A percentile compares a stretch with the other conserved stretches of the same genome.
Conservation (phyloP, 2,329 filamentous ascomycete species). For the Nannizziopsis arthrosporioides region DNA sequence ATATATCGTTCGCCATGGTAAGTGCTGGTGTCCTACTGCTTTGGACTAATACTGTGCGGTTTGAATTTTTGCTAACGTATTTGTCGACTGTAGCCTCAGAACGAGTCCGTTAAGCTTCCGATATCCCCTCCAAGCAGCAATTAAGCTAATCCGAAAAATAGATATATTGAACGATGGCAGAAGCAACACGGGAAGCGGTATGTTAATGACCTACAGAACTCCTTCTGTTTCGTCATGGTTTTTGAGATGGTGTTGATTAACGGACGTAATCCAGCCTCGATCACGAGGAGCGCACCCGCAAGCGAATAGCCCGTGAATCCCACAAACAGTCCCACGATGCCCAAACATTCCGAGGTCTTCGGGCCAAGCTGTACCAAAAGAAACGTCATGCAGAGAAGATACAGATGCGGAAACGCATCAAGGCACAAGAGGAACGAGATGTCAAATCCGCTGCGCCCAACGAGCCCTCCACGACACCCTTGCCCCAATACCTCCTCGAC, state of each 20-base stretch:
- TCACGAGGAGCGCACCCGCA: slow-evolving; percentile 79
- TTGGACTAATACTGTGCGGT: background rate
- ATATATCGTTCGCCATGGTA: slow-evolving; percentile 15
- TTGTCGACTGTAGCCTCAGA: slow-evolving; percentile 27
- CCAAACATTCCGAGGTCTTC: slow-evolving; percentile 81
- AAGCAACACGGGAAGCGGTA: slow-evolving; percentile 49
- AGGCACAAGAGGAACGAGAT: slow-evolving; percentile 89
- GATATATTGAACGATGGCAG: slow-evolving; percentile 63
- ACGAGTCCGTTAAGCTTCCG: slow-evolving; percentile 30
- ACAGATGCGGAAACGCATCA: slow-evolving; percentile 91
- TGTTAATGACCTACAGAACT: slow-evolving; percentile 4
- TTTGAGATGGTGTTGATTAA: background rate
- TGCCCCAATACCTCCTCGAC: slow-evolving; percentile 90
- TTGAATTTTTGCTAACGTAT: slow-evolving; percentile 8
- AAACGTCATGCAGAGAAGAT: slow-evolving; percentile 96
- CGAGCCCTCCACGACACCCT: slow-evolving; percentile 66
- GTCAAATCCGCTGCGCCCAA: slow-evolving; percentile 72
- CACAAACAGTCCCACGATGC: slow-evolving; percentile 83
- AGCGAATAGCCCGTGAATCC: slow-evolving; percentile 74
- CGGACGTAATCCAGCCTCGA: slow-evolving; percentile 46
- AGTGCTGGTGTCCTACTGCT: slow-evolving; percentile 2
- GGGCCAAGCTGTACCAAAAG: slow-evolving; percentile 88
- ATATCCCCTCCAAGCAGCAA: background rate
- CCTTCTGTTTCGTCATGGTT: background rate
- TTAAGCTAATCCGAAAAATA: slow-evolving; percentile 14